phyloP scores from a whole-genome alignment of 2,329 filamentous ascomycete genomes.

The Colletotrichum horii region DNA sequence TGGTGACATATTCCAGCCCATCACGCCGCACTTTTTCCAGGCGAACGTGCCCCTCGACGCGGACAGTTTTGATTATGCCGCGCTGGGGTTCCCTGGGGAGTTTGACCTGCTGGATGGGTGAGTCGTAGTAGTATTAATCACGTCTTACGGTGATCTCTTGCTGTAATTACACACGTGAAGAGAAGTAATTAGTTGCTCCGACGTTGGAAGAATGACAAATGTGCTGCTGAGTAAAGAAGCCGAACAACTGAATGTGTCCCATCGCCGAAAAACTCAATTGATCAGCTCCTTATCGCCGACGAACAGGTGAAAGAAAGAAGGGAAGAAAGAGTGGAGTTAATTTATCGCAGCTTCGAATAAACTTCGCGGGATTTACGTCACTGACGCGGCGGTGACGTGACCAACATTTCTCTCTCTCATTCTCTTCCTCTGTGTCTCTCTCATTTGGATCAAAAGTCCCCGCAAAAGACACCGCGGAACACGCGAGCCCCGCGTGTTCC shows the following conservation, averaged over 20 bases:
- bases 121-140: background rate
- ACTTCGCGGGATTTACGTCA: slow-evolving; percentile 9
- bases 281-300: background rate
- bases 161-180: background rate
- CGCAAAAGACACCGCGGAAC: background rate
- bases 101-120: background rate
- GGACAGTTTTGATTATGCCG: background rate
- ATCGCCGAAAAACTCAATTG: background rate
- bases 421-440: too few relatives aligned
- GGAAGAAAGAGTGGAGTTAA: background rate
- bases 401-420: background rate
- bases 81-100: background rate
- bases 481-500: background rate
- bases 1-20: background rate
- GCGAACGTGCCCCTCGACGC: background rate
- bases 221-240: background rate
- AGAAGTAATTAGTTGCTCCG: background rate
- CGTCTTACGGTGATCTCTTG: background rate
- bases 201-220: background rate
- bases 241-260: background rate
- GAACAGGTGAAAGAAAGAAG: background rate
- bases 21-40: background rate
- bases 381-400: slow-evolving; percentile 16
- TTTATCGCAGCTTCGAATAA: background rate
- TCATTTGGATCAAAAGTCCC: background rate